Percentiles rank a stretch among this genome's conserved stretches.
Evolutionary conservation across 2,329 filamentous ascomycete species (phyloP).

Genomic region (Talaromyces funiculosus): DNA sequence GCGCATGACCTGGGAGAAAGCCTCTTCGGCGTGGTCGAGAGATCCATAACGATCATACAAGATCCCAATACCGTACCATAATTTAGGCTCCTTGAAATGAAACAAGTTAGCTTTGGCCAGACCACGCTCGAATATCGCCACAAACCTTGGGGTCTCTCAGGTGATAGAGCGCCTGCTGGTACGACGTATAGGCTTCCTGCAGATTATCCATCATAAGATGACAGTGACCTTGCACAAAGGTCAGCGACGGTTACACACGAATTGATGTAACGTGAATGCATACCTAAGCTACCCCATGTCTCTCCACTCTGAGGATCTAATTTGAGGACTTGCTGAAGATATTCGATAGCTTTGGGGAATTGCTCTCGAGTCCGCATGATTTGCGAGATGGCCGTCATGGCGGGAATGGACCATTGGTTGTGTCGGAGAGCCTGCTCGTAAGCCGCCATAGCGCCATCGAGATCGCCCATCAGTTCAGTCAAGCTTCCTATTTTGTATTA

Average conservation of each 20-base stretch:
- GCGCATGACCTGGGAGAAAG: conserved; percentile 97
- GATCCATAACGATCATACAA: conserved; percentile 95
- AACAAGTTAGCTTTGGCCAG: conserved; percentile 13
- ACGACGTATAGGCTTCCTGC: conserved; percentile 93
- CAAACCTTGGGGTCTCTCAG: conserved; percentile 84
- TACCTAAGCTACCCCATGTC: conserved; percentile 92
- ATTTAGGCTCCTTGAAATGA: conserved; percentile 69
- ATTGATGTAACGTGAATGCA: conserved; percentile 21
- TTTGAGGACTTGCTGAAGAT: conserved; percentile 83
- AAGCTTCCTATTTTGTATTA: conserved; percentile 59
- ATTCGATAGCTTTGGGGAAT: conserved; percentile 90
- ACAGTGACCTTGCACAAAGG: conserved; percentile 67
- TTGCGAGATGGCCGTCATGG: conserved; percentile 90
- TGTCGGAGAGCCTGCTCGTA: conserved; percentile 86
- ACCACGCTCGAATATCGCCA: conserved; percentile 10
- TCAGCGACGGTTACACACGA: conserved; percentile 9
- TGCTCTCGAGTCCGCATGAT: conserved; percentile 89
- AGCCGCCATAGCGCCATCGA: conserved; percentile 80
- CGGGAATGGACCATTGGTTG: conserved; percentile 80
- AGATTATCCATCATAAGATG: conserved; percentile 98
- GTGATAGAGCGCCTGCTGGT: conserved; percentile 92
- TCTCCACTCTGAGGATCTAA: conserved; percentile 86
- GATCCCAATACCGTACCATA: conserved; percentile 99
- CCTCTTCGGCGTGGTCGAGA: conserved; percentile 93
- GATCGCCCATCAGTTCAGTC: conserved; percentile 79